Conservation (phyloP, 345 rosid genomes). For the Citrus australasica region DNA sequence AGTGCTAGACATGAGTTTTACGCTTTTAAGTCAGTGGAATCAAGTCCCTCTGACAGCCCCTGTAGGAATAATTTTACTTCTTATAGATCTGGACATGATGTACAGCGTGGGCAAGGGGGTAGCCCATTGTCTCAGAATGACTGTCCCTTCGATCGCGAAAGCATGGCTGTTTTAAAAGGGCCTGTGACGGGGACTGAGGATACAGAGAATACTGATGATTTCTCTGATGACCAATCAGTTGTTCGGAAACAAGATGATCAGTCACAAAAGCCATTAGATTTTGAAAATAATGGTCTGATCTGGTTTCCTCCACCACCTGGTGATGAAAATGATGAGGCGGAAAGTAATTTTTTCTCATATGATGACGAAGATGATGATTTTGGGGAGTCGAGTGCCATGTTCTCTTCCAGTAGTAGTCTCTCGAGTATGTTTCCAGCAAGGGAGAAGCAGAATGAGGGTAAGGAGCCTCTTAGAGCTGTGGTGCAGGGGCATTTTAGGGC, state of each 20-base stretch:
- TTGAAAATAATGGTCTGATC: slow-evolving; percentile 75
- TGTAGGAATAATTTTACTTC: slow-evolving; percentile 81
- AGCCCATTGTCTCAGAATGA: slow-evolving; percentile 46
- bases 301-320: slow-evolving; percentile 96
- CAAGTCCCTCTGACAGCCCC: slow-evolving; percentile 90
- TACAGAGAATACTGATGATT: slow-evolving; percentile 45
- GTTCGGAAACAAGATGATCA: slow-evolving; percentile 34
- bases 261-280: slow-evolving; percentile 62
- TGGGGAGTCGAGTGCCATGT: slow-evolving; percentile 72
- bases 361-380: slow-evolving; percentile 87
- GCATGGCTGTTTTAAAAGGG: slow-evolving; percentile 51
- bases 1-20: slow-evolving; percentile 73
- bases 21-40: slow-evolving; percentile 65
- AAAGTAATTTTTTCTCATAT: slow-evolving; percentile 58
- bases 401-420: slow-evolving; percentile 78
- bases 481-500: slow-evolving; percentile 93
- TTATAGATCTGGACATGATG: slow-evolving; percentile 63
- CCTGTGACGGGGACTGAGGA: slow-evolving; percentile 44
- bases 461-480: slow-evolving; percentile 69
- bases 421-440: slow-evolving; percentile 53
- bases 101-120: slow-evolving; percentile 63
- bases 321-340: slow-evolving; percentile 79
- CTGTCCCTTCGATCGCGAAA: slow-evolving; percentile 53
- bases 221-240: slow-evolving; percentile 36
- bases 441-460: slow-evolving; percentile 65